Evolutionary conservation across 1,139 yeast species (phyloP), one percentile per base, ranked within the genome.

Genomic region (Blastobotrys capitulatus): DNA sequence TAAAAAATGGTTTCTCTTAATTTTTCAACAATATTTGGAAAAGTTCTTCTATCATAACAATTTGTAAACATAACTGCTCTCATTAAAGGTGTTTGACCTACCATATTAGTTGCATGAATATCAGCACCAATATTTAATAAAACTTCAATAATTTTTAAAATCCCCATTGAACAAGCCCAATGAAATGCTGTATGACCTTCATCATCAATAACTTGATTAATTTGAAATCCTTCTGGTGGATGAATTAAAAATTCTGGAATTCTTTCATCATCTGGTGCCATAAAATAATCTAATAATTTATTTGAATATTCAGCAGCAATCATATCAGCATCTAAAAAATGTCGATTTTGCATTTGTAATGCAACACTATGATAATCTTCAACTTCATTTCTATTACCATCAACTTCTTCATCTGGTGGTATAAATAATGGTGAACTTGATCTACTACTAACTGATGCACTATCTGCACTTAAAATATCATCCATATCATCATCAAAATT

Each of bases 141-240:
- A 19, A 87, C 70, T 57, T 83, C 86, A 47, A 89, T 80, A 64
- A 90, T 76, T 40, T 79, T 79, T 48, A 81, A 70, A 57, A 86
- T 83, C 8, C 96, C 97, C 74, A 92, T 84, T 0, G 97, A 89
- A 10, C 95, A 81, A 0, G 97, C 96, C 98, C 98, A 92, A 65
- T 92, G 97, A 56, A 92, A 76, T 0, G 97, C 89, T 0, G 97
- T 86, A 60, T 92, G 97, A 0, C 97, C 97, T 66, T 92, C 97
- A 57, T 87, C 95, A 62, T 92, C 98, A 42, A 92, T 87, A 6
- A 90, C 80, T 55, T 81, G 90, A 67, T 90, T 87, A 55, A 89
- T 81, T 60, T 88, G 83, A 60, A 88, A 85, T 57, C 87, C 88
- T 19, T 75, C 71, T 0, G 96, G 96, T 1, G 95, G 90, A 54